These are phyloP conservation scores for Rhynchospora pubera DNA, from an alignment of 176 grass and related monocot species.

Conservation along the genomic window DNA sequence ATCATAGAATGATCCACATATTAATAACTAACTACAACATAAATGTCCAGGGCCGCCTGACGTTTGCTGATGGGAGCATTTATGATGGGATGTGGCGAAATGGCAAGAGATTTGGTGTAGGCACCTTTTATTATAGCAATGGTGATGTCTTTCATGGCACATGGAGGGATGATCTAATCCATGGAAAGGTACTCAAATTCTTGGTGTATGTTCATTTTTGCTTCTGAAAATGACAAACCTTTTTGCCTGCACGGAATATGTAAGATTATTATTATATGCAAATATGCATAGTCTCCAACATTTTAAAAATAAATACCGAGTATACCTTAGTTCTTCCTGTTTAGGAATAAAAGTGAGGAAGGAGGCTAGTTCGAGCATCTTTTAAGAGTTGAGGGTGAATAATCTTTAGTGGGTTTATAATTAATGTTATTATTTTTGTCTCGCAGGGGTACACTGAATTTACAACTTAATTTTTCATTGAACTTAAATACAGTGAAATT, in stretches of 20 bases:
- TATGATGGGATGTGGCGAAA: slow-evolving; percentile 88
- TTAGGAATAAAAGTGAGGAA: background rate
- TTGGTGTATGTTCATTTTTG: no score
- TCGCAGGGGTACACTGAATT: background rate
- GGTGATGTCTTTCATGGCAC: slow-evolving; percentile 93
- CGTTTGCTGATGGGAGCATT: slow-evolving; percentile 67
- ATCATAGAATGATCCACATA: background rate
- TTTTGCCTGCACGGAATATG: no score
- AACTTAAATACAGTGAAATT: background rate
- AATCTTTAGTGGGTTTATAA: background rate
- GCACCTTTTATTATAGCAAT: slow-evolving; percentile 77
- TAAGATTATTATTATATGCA: no score
- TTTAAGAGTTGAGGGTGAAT: background rate
- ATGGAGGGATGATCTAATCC: slow-evolving; percentile 94
- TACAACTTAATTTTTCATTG: background rate
- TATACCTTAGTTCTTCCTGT: background rate
- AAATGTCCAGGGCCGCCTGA: slow-evolving; percentile 50
- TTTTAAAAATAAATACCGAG: background rate
- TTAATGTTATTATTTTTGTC: no score
- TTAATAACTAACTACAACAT: background rate
- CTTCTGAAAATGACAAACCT: no score
- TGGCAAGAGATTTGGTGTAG: slow-evolving; percentile 90
- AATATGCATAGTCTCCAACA: background rate
- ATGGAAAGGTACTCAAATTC: slow-evolving; percentile 68
- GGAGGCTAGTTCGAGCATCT: background rate